Base-by-base conservation (phyloP, 352 stramenopile genomes). In the Aphanomyces euteiches region DNA sequence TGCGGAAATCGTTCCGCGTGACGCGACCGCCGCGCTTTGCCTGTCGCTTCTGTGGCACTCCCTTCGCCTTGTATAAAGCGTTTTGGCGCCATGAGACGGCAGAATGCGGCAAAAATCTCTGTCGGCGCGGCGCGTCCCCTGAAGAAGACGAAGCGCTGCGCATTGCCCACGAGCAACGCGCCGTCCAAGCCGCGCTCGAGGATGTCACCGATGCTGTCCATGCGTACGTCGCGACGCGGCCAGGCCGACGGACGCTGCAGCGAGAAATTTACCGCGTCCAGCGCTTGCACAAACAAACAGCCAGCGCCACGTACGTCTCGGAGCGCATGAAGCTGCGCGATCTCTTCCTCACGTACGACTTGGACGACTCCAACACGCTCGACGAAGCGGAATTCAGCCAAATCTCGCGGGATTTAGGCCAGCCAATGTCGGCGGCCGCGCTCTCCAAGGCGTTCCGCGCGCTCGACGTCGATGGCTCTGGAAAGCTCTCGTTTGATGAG, bases 281-380 rank as follows among this genome's bases (percentile, higher is more conserved):
- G 57, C 37, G 5, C 7, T 38, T 47, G 38, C 19, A 19, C 17
- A 37, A 17, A 19, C 54, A 41, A 41, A 28, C 12, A 8, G 50
- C 15, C 54, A 61, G 41, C 6, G 21, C 13, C 19, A n/a, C 54
- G 1, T 10, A 8, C 50, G n/a, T 45, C 12, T 45, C 21, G 50
- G 28, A 63, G 15, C n/a, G 7, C 38, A 53, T 34, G 15, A 15
- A n/a, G 5, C 5, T 66, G 0, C 37, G 7, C 7, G 15, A 66
- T n/a, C 57, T 66, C 57, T 66, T 53, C 39, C 39, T 39, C 34
- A 48, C 37, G 37, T 66, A 66, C 39, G 57, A 66, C 57, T 36
- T 66, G 39, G 57, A 37, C 37, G 36, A 48, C 34, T 53, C 57
- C 39, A 45, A 45, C 28, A 34, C n/a, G 5, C 57, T 66, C 1